Percentiles rank a stretch among this genome's conserved stretches.
Conservation (phyloP, 2,329 filamentous ascomycete species). For the Rosellinia necatrix region DNA sequence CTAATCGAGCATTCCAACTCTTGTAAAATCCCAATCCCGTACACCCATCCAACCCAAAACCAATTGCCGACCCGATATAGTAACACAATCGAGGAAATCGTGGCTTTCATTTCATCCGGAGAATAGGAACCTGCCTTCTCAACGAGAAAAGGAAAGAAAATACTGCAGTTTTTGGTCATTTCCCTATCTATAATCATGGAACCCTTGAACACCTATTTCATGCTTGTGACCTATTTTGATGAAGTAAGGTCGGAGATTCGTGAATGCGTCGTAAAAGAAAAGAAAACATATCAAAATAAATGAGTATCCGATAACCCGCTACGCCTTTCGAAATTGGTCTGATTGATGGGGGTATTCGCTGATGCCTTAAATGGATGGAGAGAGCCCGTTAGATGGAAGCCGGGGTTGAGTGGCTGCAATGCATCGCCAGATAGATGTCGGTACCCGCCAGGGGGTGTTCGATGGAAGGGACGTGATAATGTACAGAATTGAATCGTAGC, state of each 20-base stretch:
- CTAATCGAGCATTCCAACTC: background rate
- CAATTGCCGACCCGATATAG: constrained; percentile 10
- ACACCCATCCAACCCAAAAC: constrained; percentile 11
- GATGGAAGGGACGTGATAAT: constrained; percentile 25
- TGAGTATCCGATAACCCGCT: constrained; percentile 16
- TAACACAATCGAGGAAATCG: constrained; percentile 8
- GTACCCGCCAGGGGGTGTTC: constrained; percentile 31
- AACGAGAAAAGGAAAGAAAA: background rate
- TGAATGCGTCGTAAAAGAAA: constrained; percentile 18
- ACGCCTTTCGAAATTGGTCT: constrained; percentile 21
- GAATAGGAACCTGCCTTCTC: constrained; percentile 26
- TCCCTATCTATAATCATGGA: constrained; percentile 26
- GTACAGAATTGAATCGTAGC: constrained; percentile 21
- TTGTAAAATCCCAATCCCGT: constrained; percentile 9
- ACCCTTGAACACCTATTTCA: constrained; percentile 26
- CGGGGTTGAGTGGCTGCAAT: constrained; percentile 2
- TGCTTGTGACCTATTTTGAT: constrained; percentile 19
- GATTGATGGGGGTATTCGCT: constrained; percentile 23
- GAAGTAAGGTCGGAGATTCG: constrained; percentile 20
- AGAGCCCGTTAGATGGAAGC: constrained; percentile 1
- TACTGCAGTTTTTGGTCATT: constrained; percentile 18
- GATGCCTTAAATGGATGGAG: constrained; percentile 19
- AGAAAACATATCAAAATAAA: constrained; percentile 22
- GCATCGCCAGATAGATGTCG: constrained; percentile 24
- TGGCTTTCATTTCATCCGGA: constrained; percentile 5